phyloP scores from a whole-genome alignment of 2,329 filamentous ascomycete genomes.

The Fusarium sterilihyphosum region DNA sequence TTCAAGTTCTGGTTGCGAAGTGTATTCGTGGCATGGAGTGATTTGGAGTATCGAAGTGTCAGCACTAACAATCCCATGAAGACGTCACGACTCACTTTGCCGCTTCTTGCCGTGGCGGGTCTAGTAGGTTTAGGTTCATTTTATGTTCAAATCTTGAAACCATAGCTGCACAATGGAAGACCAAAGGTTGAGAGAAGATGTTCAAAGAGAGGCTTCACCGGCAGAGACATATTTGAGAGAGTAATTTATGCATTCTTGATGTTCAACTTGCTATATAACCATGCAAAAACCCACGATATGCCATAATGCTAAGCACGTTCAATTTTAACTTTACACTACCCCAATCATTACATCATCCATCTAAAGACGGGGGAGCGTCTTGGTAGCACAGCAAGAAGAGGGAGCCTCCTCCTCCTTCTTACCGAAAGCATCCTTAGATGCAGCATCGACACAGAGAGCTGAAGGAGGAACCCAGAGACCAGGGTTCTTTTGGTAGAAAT shows the following conservation, averaged over 20 bases:
- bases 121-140: background rate
- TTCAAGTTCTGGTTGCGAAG: constrained; percentile 59
- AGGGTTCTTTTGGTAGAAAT: constrained; percentile 86
- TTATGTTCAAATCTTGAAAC: background rate
- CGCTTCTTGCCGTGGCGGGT: background rate
- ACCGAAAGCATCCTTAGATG: constrained; percentile 34
- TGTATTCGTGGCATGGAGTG: constrained; percentile 53
- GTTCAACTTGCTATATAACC: constrained; percentile 10
- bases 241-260: background rate
- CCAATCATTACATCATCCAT: background rate
- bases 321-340: constrained; percentile 1
- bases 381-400: constrained; percentile 36
- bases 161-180: background rate
- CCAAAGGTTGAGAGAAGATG: no score
- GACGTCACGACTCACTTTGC: accelerated
- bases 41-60: constrained; percentile 44
- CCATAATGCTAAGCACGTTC: constrained; percentile 1
- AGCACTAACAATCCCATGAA: background rate
- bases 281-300: constrained; percentile 8
- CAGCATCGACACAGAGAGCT: constrained; percentile 38
- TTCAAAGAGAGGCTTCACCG: background rate
- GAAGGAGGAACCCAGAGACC: constrained; percentile 80
- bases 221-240: background rate
- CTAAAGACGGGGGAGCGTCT: constrained; percentile 24
- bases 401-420: constrained; percentile 27